phyloP scores from a whole-genome alignment of 805 yeast species.

The Candida krabiensis region DNA sequence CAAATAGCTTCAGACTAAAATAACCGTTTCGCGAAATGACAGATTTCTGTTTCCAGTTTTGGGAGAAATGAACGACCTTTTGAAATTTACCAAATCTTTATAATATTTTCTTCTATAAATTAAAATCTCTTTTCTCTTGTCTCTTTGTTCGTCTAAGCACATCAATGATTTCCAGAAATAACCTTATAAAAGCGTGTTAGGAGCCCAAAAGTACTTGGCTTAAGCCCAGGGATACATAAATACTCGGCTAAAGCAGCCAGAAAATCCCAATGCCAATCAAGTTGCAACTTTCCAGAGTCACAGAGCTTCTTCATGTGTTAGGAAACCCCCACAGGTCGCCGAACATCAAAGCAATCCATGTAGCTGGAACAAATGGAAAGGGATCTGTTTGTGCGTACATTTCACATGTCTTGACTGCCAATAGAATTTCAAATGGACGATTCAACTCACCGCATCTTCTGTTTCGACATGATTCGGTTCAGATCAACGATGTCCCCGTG shows the following conservation, averaged over 20 bases:
- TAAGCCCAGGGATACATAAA: too few relatives aligned
- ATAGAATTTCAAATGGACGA: slow-evolving; percentile 60
- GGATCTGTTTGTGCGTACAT: slow-evolving; percentile 90
- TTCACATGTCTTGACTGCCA: slow-evolving; percentile 56
- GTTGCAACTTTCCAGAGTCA: slow-evolving; percentile 56
- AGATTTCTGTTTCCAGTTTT: too few relatives aligned
- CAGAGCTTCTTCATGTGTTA: slow-evolving; percentile 44
- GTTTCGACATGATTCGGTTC: slow-evolving; percentile 71
- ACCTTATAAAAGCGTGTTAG: too few relatives aligned
- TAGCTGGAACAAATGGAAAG: slow-evolving; percentile 97
- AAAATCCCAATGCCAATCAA: slow-evolving; percentile 46
- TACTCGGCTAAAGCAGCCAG: neutral
- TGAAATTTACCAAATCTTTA: too few relatives aligned
- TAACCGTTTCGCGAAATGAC: too few relatives aligned
- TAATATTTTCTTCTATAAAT: too few relatives aligned
- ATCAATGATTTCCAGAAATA: too few relatives aligned
- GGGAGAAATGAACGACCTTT: too few relatives aligned
- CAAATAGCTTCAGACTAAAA: too few relatives aligned
- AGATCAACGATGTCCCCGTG: slow-evolving; percentile 61
- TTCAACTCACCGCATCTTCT: slow-evolving; percentile 90
- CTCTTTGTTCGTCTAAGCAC: too few relatives aligned
- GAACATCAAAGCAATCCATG: slow-evolving; percentile 67
- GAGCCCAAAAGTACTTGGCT: too few relatives aligned
- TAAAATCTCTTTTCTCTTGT: too few relatives aligned
- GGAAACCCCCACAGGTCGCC: slow-evolving; percentile 65